A percentile compares a stretch with the other conserved stretches of the same genome.
These are phyloP conservation scores for Diaporthe batatas DNA, from an alignment of 2,329 filamentous ascomycete species.

Conservation along the genomic window DNA sequence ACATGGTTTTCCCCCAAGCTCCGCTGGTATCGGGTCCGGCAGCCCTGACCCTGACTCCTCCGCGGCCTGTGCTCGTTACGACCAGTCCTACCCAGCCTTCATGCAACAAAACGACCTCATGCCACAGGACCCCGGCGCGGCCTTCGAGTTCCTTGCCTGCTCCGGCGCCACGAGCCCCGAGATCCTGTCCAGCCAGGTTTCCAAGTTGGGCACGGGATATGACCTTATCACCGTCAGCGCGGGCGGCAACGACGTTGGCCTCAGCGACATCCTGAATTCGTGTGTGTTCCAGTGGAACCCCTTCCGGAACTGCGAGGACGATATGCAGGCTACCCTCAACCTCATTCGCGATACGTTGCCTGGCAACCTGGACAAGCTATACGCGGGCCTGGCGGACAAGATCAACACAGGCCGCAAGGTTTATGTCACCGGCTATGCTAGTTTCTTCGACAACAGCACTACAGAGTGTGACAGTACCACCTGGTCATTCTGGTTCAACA, in stretches of 20 bases:
- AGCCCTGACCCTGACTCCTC: slow-evolving; percentile 1
- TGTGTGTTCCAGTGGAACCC: slow-evolving; percentile 25
- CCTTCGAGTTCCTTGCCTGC: slow-evolving; percentile 4
- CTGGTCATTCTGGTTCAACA: slow-evolving; percentile 21
- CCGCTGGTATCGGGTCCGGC: slow-evolving; percentile 16
- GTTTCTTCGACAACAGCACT: slow-evolving; percentile 26
- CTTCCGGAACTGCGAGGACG: slow-evolving; percentile 10
- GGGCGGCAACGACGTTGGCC: slow-evolving; percentile 10
- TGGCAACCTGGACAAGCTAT: slow-evolving; percentile 17
- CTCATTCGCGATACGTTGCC: slow-evolving; percentile 5
- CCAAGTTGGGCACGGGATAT: slow-evolving; percentile 9
- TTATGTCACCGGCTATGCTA: slow-evolving; percentile 21
- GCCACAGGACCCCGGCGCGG: slow-evolving; percentile 8
- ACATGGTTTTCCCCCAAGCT: background rate
- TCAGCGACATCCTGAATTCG: slow-evolving; percentile 12
- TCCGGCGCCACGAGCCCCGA: slow-evolving; percentile 15
- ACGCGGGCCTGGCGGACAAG: slow-evolving; percentile 13
- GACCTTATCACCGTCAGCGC: slow-evolving; percentile 23
- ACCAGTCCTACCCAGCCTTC: slow-evolving; percentile 16
- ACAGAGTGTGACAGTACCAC: slow-evolving; percentile 7
- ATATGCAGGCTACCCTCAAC: slow-evolving; percentile 1
- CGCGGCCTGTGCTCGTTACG: slow-evolving; percentile 6
- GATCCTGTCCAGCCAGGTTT: slow-evolving; percentile 5
- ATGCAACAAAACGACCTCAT: slow-evolving; percentile 1
- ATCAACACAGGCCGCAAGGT: slow-evolving; percentile 26